Evolutionary conservation across 2,329 filamentous ascomycete species (phyloP).

Genomic region (Ilyonectria mors-panacis): DNA sequence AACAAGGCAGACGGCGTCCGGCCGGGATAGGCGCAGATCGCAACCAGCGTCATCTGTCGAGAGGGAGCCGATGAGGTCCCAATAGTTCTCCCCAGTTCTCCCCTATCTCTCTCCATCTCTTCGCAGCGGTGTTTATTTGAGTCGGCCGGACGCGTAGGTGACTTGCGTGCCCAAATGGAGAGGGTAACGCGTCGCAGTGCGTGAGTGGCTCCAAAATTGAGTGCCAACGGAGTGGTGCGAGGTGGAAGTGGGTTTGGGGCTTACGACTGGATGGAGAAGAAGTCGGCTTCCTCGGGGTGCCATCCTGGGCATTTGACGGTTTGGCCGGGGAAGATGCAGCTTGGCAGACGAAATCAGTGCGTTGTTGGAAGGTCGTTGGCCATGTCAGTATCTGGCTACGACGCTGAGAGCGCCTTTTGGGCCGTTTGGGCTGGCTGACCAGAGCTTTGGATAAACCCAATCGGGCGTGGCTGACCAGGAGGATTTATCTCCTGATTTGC

Average conservation of each 20-base stretch:
- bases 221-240: conserved; percentile 19
- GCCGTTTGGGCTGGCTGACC: not conserved
- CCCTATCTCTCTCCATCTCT: conserved; percentile 5
- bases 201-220: conserved; percentile 9
- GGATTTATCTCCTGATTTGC: conserved; percentile 6
- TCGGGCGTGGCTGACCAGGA: conserved; percentile 12
- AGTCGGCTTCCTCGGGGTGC: conserved; percentile 10
- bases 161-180: conserved; percentile 27
- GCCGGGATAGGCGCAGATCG: conserved; percentile 34
- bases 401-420: conserved; percentile 2
- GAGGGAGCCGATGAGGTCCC: conserved; percentile 20
- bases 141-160: conserved; percentile 24
- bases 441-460: conserved; percentile 10
- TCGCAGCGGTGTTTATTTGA: conserved; percentile 6
- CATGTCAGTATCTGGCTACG: conserved; percentile 7
- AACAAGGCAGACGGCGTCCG: conserved; percentile 41
- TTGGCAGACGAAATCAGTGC: conserved; percentile 11
- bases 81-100: conserved; percentile 1
- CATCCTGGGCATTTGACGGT: conserved; percentile 15
- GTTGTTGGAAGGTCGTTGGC: conserved; percentile 16
- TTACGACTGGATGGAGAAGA: conserved; percentile 27
- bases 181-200: conserved; percentile 25
- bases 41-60: conserved; percentile 30
- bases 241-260: conserved; percentile 13
- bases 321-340: conserved; percentile 21